These are phyloP conservation scores for Myriosclerotinia curreyana DNA, from an alignment of 2,329 filamentous ascomycete species.

Conservation along the genomic window DNA sequence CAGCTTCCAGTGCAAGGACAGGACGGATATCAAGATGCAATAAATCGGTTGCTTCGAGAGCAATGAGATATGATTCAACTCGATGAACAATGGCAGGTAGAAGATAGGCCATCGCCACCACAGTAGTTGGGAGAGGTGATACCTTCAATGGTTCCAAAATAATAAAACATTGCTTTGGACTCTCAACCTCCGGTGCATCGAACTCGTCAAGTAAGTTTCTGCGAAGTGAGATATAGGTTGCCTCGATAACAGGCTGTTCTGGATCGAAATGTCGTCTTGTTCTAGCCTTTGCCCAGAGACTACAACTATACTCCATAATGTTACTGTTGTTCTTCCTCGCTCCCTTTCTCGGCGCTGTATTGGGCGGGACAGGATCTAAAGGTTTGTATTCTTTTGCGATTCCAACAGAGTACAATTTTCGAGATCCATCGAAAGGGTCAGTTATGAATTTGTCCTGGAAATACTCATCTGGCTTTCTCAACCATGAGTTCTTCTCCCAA, in stretches of 20 bases:
- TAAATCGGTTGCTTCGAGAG: slow-evolving; percentile 67
- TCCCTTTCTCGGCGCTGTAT: slow-evolving; percentile 49
- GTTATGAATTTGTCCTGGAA: slow-evolving; percentile 53
- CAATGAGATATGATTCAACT: slow-evolving; percentile 77
- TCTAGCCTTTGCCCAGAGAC: slow-evolving; percentile 63
- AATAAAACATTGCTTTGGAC: slow-evolving; percentile 57
- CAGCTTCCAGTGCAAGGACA: slow-evolving; percentile 74
- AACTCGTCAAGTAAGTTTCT: slow-evolving; percentile 78
- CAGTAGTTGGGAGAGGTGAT: slow-evolving; percentile 65
- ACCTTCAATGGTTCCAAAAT: slow-evolving; percentile 75
- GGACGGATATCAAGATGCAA: slow-evolving; percentile 64
- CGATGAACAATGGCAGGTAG: slow-evolving; percentile 84
- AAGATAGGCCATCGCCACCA: slow-evolving; percentile 70
- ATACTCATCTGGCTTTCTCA: slow-evolving; percentile 45
- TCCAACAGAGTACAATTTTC: slow-evolving; percentile 55
- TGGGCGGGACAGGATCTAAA: slow-evolving; percentile 61
- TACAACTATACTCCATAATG: slow-evolving; percentile 83
- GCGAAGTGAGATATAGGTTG: slow-evolving; percentile 70
- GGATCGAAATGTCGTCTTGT: slow-evolving; percentile 53
- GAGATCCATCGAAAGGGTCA: slow-evolving; percentile 60
- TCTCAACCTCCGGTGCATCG: slow-evolving; percentile 48
- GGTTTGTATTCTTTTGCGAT: slow-evolving; percentile 59
- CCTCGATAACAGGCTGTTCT: slow-evolving; percentile 78
- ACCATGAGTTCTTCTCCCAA: slow-evolving; percentile 35
- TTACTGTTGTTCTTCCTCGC: slow-evolving; percentile 48